These are phyloP conservation scores for Xerocomellus amylosporus DNA, from an alignment of 768 basidiomycete species.

Conservation along the genomic window DNA sequence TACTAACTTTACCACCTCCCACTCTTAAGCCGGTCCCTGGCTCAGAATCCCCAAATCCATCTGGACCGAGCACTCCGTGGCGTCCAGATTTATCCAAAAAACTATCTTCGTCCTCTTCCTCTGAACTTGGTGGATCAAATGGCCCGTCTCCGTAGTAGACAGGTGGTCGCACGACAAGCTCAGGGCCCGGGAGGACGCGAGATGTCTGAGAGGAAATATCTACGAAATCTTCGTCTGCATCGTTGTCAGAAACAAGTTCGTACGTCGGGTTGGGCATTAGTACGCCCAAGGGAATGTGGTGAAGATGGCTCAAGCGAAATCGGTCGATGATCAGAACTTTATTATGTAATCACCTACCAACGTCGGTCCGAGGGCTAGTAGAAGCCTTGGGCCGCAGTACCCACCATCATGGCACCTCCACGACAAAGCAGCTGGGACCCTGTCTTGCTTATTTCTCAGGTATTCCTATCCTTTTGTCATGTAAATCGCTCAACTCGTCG, in stretches of 20 bases:
- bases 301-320: constrained; percentile 1
- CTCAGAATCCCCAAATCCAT: constrained; percentile 21
- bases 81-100: constrained; percentile 47
- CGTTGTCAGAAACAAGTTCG: constrained; percentile 29
- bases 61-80: background rate
- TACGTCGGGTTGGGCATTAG: constrained; percentile 30
- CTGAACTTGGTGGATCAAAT: constrained; percentile 78
- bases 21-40: constrained; percentile 34
- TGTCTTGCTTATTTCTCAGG: constrained; percentile 82
- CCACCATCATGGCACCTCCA: constrained; percentile 33
- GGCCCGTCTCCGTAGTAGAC: constrained; percentile 74
- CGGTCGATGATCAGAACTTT: constrained; percentile 4
- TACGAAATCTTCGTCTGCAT: constrained; percentile 20
- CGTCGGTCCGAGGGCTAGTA: background rate
- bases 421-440: constrained; percentile 81
- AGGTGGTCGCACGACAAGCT: constrained; percentile 27
- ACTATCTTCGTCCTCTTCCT: constrained; percentile 55
- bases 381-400: background rate
- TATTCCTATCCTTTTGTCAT: constrained; percentile 23
- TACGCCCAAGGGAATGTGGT: constrained; percentile 3
- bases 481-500: background rate
- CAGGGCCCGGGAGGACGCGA: constrained; percentile 1
- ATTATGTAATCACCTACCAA: constrained; percentile 10
- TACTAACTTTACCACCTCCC: constrained; percentile 38
- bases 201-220: constrained; percentile 7